Evolutionary conservation across 2,329 filamentous ascomycete genomes (phyloP).

Genomic region (Sporothrix globosa): DNA sequence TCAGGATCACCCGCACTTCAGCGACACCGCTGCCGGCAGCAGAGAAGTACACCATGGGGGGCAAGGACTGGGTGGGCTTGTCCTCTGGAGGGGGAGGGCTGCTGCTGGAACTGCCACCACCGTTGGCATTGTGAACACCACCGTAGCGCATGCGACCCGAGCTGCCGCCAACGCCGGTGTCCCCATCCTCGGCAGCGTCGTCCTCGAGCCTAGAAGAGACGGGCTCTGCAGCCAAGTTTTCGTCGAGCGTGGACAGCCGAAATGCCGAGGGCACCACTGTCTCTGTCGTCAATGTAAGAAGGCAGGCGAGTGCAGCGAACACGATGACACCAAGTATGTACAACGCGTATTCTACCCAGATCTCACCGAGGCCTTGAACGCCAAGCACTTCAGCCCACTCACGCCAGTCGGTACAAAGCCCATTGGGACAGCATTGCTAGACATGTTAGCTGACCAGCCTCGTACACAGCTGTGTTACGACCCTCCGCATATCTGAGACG

Average conservation of each 20-base stretch:
- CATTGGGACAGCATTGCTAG: slow-evolving; percentile 57
- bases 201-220: slow-evolving; percentile 43
- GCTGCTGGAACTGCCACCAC: background rate
- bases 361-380: slow-evolving; percentile 50
- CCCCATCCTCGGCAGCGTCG: slow-evolving; percentile 47
- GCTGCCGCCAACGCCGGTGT: background rate
- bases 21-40: slow-evolving; percentile 95
- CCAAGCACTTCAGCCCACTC: slow-evolving; percentile 58
- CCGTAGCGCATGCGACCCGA: background rate
- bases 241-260: slow-evolving; percentile 84
- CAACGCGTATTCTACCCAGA: slow-evolving; percentile 75
- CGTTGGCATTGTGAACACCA: background rate
- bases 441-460: background rate
- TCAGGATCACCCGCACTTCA: slow-evolving; percentile 96
- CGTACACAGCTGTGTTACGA: background rate
- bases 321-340: slow-evolving; percentile 73
- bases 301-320: slow-evolving; percentile 72
- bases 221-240: slow-evolving; percentile 77
- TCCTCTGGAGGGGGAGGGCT: slow-evolving; percentile 18
- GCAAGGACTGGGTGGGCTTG: slow-evolving; percentile 12
- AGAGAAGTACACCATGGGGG: slow-evolving; percentile 89
- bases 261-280: slow-evolving; percentile 90
- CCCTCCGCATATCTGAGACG: background rate
- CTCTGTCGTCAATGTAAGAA: slow-evolving; percentile 85
- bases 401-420: slow-evolving; percentile 60